Evolutionary conservation across 805 yeast genomes (phyloP), one percentile per base, ranked within the genome.

Genomic region (Alloascoidea hylecoeti): DNA sequence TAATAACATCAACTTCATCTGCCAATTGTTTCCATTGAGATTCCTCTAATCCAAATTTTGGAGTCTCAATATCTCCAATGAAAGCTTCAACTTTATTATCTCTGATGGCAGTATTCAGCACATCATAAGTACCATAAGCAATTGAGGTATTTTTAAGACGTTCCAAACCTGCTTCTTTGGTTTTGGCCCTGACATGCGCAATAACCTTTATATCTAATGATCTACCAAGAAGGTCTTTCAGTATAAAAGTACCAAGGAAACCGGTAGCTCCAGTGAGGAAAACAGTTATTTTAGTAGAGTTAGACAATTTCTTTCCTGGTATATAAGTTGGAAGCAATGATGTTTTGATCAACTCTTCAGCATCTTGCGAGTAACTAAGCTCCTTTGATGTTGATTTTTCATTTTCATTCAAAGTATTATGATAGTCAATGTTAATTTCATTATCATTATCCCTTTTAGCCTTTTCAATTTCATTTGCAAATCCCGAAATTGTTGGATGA

Each of bases 201-300:
- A 60, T 77, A 3, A 88, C 69, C 47, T 70, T 75, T 47, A 82
- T 66, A 18, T 60, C 47, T 2, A 58, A 53, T 14, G 49, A 34
- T 49, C 89, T 72, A 38, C 63, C 64, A 46, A 92, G 64, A 34
- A 92, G 59, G 46, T 92, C 94, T 19, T 82, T 68, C 35, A 92
- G 58, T 37, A 92, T 77, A 56, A 80, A 92, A 1, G 96, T 75
- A 23, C 99, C 99, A 41, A 92, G 62, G 72, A 89, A 92, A 2
- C 99, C 99, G 30, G 98, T 94, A 30, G 78, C 82, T 53, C 99
- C 99, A 17, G 99, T 92, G 34, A 92, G 73, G 49, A 92, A 85
- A 2, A 86, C 82, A 43, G 72, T 76, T 16, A 74, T 47, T 2
- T 61, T 53, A 9, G 57, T 48, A 33, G 56, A 61, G 15, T 59